Conservation (phyloP, 768 basidiomycete genomes). For the Trametes cubensis region DNA sequence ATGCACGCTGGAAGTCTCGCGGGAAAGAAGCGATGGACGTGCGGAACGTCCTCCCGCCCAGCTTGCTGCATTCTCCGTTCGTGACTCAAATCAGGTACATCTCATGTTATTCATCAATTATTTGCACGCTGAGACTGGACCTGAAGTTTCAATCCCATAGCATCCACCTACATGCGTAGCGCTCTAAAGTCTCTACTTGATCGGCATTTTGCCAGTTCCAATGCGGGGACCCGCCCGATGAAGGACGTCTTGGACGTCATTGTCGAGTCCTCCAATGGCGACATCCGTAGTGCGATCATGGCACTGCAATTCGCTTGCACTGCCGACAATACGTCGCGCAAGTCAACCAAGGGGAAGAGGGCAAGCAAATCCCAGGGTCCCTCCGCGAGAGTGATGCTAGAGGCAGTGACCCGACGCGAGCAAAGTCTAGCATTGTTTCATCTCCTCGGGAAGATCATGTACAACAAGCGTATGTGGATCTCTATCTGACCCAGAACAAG, state of each 20-base stretch:
- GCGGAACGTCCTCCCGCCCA: constrained; percentile 69
- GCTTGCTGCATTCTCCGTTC: constrained; percentile 69
- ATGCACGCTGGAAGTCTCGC: constrained; percentile 45
- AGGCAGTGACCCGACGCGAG: constrained; percentile 80
- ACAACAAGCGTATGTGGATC: constrained; percentile 81
- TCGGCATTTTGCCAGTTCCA: constrained; percentile 46
- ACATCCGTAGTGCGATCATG: constrained; percentile 93
- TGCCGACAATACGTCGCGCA: constrained; percentile 33
- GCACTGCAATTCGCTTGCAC: constrained; percentile 84
- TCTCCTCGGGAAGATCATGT: constrained; percentile 88
- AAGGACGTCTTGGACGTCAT: constrained; percentile 75
- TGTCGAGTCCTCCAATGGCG: constrained; percentile 81
- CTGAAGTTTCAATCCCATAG: constrained; percentile 79
- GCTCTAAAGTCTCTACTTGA: constrained; percentile 67
- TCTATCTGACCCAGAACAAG: no score
- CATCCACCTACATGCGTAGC: constrained; percentile 79
- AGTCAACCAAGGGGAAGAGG: constrained; percentile 33
- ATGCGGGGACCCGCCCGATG: constrained; percentile 44
- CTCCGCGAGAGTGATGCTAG: constrained; percentile 49
- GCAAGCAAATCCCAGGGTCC: constrained; percentile 30
- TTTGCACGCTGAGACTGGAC: constrained; percentile 1
- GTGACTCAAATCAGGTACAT: constrained; percentile 81
- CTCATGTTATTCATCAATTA: background rate
- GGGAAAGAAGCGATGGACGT: constrained; percentile 64
- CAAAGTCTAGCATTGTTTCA: constrained; percentile 90